phyloP scores from a whole-genome alignment of 805 yeast genomes.

The Dipodascopsis uninucleata region DNA sequence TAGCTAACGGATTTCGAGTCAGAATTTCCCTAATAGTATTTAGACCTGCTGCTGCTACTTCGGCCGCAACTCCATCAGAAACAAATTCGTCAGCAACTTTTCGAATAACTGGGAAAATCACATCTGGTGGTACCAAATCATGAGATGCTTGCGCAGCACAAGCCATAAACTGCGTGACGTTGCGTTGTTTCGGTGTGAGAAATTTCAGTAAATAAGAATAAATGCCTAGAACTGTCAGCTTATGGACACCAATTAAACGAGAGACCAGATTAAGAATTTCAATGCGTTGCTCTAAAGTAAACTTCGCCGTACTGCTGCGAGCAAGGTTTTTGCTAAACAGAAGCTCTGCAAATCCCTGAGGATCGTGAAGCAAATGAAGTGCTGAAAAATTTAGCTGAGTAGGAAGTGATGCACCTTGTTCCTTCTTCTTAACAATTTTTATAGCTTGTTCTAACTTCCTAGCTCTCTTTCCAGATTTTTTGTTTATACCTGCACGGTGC shows the following conservation, averaged over 20 bases:
- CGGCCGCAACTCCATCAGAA: conserved; percentile 96
- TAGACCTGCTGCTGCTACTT: conserved; percentile 97
- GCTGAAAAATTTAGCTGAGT: conserved; percentile 88
- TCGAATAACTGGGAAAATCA: conserved; percentile 70
- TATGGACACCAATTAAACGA: conserved; percentile 89
- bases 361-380: conserved; percentile 88
- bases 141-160: conserved; percentile 96
- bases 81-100: conserved; percentile 97
- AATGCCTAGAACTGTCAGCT: conserved; percentile 81
- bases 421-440: conserved; percentile 58
- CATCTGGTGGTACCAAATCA: conserved; percentile 96
- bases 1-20: conserved; percentile 90
- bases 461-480: conserved; percentile 73
- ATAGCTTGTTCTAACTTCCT: conserved; percentile 75
- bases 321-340: conserved; percentile 69
- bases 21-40: conserved; percentile 92
- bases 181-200: conserved; percentile 87
- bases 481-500: conserved; percentile 80
- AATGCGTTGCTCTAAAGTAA: conserved; percentile 83
- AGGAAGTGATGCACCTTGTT: conserved; percentile 44
- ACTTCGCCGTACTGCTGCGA: conserved; percentile 57
- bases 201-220: conserved; percentile 86
- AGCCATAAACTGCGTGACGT: conserved; percentile 95
- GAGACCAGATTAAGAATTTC: conserved; percentile 83
- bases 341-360: conserved; percentile 94